Percentiles rank a stretch among this genome's conserved stretches.
phyloP scores from a whole-genome alignment of 805 yeast genomes.

The Wilhelminamyces savonicus region DNA sequence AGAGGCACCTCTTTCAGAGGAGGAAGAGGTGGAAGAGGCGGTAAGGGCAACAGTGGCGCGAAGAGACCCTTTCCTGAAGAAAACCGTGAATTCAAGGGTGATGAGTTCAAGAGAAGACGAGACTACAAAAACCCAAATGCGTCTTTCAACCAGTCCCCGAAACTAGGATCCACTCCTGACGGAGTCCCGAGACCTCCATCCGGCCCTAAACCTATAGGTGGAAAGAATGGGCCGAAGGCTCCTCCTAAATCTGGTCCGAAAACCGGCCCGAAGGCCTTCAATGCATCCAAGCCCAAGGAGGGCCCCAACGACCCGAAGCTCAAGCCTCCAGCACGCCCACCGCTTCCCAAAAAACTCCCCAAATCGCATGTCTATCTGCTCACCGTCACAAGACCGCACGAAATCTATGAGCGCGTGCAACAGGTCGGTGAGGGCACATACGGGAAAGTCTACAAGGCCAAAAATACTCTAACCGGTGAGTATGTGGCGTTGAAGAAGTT shows the following conservation, averaged over 20 bases:
- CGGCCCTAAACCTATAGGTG: constrained; percentile 8
- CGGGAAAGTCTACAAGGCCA: constrained; percentile 91
- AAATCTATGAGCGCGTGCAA: constrained; percentile 59
- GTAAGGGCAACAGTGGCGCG: not conserved
- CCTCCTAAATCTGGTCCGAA: constrained; percentile 4
- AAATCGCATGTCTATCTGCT: constrained; percentile 29
- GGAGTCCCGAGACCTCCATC: constrained; percentile 6
- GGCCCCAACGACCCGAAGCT: not conserved
- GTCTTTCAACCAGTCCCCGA: too few relatives aligned
- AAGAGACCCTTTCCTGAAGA: not conserved
- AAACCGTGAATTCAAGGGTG: not conserved
- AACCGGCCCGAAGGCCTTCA: not conserved
- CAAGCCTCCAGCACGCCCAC: not conserved
- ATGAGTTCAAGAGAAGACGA: not conserved
- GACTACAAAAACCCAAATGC: constrained; percentile 1
- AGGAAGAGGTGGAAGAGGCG: not conserved
- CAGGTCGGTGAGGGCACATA: constrained; percentile 99
- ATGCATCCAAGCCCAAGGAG: not conserved
- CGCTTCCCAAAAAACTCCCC: constrained; percentile 9
- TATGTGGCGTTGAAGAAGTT: constrained; percentile 83
- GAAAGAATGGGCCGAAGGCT: constrained; percentile 2
- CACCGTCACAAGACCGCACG: constrained; percentile 19
- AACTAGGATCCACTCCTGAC: too few relatives aligned
- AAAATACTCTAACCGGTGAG: constrained; percentile 58
- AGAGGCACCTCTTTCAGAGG: too few relatives aligned